Percentiles rank a stretch among this genome's conserved stretches.
These are phyloP conservation scores for Fusarium sp. DNA, from an alignment of 2,329 filamentous ascomycete genomes.

Conservation along the genomic window DNA sequence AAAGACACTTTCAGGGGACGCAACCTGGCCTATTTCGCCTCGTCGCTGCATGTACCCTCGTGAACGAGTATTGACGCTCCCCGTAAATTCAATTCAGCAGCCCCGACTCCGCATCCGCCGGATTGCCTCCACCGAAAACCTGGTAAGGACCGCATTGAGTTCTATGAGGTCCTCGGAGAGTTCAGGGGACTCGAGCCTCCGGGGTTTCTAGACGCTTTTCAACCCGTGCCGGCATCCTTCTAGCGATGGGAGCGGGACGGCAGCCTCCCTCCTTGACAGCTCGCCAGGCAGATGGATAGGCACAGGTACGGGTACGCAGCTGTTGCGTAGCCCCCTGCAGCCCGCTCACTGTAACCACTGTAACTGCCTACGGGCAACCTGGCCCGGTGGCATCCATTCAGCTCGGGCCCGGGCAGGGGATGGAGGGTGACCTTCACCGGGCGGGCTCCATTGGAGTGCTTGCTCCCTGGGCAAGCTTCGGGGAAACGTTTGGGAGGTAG, in stretches of 20 bases:
- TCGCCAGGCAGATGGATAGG: background rate
- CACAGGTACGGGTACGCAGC: background rate
- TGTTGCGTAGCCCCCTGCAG: conserved; percentile 21
- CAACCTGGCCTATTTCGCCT: conserved; percentile 20
- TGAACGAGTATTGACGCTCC: conserved; percentile 1
- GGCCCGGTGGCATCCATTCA: conserved; percentile 1
- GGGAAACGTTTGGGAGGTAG: background rate
- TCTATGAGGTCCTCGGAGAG: conserved; percentile 5
- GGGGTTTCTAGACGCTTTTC: background rate
- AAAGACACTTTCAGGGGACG: background rate
- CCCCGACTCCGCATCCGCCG: conserved; percentile 25
- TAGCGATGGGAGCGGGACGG: background rate
- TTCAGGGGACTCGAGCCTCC: conserved; percentile 10
- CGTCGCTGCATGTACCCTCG: conserved; percentile 9
- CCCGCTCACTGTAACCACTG: conserved; percentile 14
- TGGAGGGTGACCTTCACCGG: background rate
- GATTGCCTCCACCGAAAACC: conserved; percentile 14
- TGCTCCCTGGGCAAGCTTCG: background rate
- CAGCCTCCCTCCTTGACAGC: background rate
- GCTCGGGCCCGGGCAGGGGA: conserved; percentile 14
- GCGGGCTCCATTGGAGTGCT: background rate
- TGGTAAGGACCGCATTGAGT: background rate
- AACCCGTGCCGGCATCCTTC: conserved; percentile 5
- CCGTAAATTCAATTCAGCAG: conserved; percentile 7
- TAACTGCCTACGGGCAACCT: background rate